Base-by-base conservation (phyloP, 805 yeast genomes). In the Wickerhamomyces chaumierensis region DNA sequence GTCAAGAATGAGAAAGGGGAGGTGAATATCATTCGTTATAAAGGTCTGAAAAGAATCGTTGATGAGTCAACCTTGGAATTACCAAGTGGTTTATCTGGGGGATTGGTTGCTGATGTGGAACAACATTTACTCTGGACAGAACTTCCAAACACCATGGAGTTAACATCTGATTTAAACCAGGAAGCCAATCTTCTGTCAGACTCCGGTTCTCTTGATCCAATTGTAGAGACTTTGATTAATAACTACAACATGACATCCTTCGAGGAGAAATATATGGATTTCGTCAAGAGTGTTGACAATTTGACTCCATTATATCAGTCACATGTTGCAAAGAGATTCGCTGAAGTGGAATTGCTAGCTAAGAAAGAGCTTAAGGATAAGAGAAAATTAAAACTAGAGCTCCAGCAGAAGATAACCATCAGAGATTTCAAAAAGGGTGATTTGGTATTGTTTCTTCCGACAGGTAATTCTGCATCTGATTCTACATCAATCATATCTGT, bases 341-440 rank as follows among this genome's bases (percentile, higher is more conserved):
- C 72, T 39, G 97, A 90, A 52, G 94, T 90, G 37, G 97, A 92
- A 55, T 74, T 80, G 5, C 68, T 88, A 48, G 97, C 97, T 2
- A 78, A 92, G 51, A 82, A 76, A 52, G 68, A 84, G 42, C 84
- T 88, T 41, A 80, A 79, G 51, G 94, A 84, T 47, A 78, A 73
- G 48, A 72, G 69, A 43, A 52, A 56, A 38, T 64, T 71, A 39
- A 66, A 69, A 23, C 69, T 65, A 35, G 47, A 47, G 15, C 81
- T 73, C 44, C 60, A 62, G 35, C 61, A 68, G 35, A 80, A 78
- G 51, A 70, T 90, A 4, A 68, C 92, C 0, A 68, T 87, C 46
- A 70, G 68, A 42, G 66, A 74, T 46, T 90, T 90, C 59, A 71
- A 71, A 41, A 60, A 62, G 11, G 85, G 81, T 12, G 96, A 88